Evolutionary conservation across 495 filamentous ascomycete species (phyloP).

Genomic region (Tuber microsphaerosporum): DNA sequence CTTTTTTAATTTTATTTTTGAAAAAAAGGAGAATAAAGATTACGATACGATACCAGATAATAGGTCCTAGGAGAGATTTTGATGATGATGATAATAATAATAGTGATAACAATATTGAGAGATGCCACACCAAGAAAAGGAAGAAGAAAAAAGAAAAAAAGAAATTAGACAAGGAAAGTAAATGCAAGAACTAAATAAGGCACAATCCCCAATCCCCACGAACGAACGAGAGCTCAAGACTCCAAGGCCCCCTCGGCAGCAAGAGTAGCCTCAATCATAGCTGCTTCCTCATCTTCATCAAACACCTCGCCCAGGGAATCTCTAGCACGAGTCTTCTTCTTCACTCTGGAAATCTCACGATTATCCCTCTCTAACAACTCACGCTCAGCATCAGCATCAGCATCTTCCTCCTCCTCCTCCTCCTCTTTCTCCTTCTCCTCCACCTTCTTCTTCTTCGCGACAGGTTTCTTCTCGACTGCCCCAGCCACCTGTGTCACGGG

Average conservation of each 20-base stretch:
- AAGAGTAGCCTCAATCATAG: constrained; percentile 32
- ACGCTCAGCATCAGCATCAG: not conserved
- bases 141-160: not conserved
- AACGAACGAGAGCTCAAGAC: not conserved
- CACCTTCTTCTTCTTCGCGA: not conserved
- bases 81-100: not conserved
- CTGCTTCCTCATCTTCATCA: constrained; percentile 37
- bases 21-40: not conserved
- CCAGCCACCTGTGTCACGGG: constrained; percentile 40
- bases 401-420: constrained; percentile 1
- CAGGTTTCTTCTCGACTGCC: not conserved
- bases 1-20: too few species aligned
- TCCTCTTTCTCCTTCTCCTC: constrained; percentile 4
- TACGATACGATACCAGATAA: not conserved
- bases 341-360: not conserved
- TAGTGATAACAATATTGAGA: not conserved
- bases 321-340: constrained; percentile 10
- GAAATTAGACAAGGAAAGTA: not conserved
- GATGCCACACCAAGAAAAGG: not conserved
- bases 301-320: constrained; percentile 15
- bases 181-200: not conserved
- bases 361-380: constrained; percentile 6
- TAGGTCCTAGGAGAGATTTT: not conserved
- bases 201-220: not conserved
- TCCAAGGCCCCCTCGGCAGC: constrained; percentile 14